Conservation (phyloP, 2,329 filamentous ascomycete genomes). For the Penicillium oxalicum region DNA sequence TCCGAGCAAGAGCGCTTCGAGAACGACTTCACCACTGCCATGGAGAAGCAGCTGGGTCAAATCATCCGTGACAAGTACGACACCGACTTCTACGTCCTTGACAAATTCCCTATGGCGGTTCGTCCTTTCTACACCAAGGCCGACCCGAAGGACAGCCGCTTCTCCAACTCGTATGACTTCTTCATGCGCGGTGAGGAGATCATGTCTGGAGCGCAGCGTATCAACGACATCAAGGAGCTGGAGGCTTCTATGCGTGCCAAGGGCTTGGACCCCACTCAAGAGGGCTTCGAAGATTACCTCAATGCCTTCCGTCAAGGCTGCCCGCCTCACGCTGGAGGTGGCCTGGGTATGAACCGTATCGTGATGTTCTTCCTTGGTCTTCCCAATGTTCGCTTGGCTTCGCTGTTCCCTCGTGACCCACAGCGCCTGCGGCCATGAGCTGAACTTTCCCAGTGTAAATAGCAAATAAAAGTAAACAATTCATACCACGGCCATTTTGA, state of each 20-base stretch:
- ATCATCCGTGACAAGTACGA: conserved; percentile 82
- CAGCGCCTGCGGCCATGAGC: conserved; percentile 43
- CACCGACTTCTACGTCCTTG: conserved; percentile 93
- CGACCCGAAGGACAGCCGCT: conserved; percentile 58
- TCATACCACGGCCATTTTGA: conserved; percentile 1
- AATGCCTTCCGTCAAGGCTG: conserved; percentile 60
- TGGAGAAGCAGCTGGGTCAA: conserved; percentile 67
- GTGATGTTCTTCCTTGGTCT: conserved; percentile 62
- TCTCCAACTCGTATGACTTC: conserved; percentile 65
- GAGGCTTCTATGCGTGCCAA: conserved; percentile 54
- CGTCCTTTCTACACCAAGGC: conserved; percentile 91
- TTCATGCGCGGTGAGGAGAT: conserved; percentile 68
- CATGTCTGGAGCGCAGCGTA: conserved; percentile 61
- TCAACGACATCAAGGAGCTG: conserved; percentile 56
- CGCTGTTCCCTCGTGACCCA: conserved; percentile 60
- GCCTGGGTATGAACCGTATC: conserved; percentile 60
- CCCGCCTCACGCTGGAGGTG: conserved; percentile 59
- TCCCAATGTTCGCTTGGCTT: conserved; percentile 57
- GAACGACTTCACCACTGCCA: conserved; percentile 44
- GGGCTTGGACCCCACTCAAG: conserved; percentile 53
- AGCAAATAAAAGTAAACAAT: conserved; percentile 14
- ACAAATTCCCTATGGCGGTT: conserved; percentile 87
- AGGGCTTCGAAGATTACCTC: conserved; percentile 59
- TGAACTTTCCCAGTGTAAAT: conserved; percentile 8
- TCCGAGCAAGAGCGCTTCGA: conserved; percentile 45